Conservation (phyloP, 768 basidiomycete species). For the Gelatoporia subvermispora region DNA sequence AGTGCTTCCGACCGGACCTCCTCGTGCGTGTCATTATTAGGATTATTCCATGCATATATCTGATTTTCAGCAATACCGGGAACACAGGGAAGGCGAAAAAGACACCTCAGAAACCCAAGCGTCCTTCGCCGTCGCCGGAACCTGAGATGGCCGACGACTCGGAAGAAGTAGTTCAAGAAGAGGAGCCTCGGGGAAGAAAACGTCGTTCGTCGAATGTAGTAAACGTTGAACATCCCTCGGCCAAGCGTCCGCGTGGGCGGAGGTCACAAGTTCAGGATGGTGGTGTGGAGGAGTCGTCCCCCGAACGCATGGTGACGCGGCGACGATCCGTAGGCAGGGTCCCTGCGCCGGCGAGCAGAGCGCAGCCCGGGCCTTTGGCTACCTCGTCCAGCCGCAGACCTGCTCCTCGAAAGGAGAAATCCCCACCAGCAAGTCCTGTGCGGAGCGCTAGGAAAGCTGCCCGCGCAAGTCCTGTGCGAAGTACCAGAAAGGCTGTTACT, state of each 20-base stretch:
- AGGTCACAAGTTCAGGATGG: conserved; percentile 1
- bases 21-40: conserved; percentile 35
- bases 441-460: not conserved
- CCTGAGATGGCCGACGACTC: conserved; percentile 2
- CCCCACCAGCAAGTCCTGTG: not conserved
- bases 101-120: not conserved
- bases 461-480: not conserved
- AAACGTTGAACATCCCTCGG: conserved; percentile 1
- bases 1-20: conserved; percentile 53
- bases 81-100: conserved; percentile 6
- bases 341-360: too few species aligned
- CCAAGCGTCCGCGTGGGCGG: conserved; percentile 1
- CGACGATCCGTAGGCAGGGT: not conserved
- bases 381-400: not conserved
- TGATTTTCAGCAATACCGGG: not conserved
- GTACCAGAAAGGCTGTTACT: not conserved
- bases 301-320: not conserved
- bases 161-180: conserved; percentile 13
- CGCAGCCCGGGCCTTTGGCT: not conserved
- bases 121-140: not conserved
- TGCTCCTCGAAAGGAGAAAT: not conserved
- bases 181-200: not conserved
- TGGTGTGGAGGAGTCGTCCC: not conserved
- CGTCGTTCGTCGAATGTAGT: not conserved
- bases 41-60: not conserved